These are phyloP conservation scores for Xylariaceae sp. DNA, from an alignment of 2,329 filamentous ascomycete species.

Conservation along the genomic window DNA sequence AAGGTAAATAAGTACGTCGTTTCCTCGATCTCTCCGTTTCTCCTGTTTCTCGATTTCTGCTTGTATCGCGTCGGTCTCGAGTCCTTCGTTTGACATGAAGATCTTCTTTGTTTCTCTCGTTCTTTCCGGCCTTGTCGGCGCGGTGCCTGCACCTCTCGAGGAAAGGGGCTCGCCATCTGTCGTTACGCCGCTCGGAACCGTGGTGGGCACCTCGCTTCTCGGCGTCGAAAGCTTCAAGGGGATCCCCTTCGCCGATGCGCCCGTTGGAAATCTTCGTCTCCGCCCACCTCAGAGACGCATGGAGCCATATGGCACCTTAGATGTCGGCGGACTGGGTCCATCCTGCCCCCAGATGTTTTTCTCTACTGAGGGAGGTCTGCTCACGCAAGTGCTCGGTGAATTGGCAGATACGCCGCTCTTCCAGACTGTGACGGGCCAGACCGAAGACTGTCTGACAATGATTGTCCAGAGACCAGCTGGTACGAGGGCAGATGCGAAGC, in stretches of 20 bases:
- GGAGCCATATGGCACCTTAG: conserved; percentile 51
- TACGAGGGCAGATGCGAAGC: conserved; percentile 47
- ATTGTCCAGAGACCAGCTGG: conserved; percentile 55
- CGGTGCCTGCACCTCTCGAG: conserved; percentile 22
- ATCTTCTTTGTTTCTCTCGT: conserved; percentile 6
- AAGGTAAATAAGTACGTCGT: not conserved
- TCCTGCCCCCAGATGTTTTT: conserved; percentile 70
- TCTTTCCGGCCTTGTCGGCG: conserved; percentile 20
- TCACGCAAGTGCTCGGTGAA: conserved; percentile 41
- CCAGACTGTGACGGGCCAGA: conserved; percentile 47
- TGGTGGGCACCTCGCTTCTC: conserved; percentile 26
- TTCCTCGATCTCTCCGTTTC: not conserved
- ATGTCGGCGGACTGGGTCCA: conserved; percentile 52
- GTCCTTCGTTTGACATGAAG: conserved; percentile 13
- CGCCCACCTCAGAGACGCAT: conserved; percentile 61
- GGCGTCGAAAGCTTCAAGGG: conserved; percentile 64
- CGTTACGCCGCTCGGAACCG: conserved; percentile 26
- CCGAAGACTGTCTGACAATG: conserved; percentile 61
- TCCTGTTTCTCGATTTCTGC: not conserved
- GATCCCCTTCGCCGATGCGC: conserved; percentile 70
- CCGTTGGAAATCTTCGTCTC: conserved; percentile 60
- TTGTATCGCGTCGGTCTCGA: not conserved
- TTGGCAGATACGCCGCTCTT: conserved; percentile 54
- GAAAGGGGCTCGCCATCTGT: conserved; percentile 27
- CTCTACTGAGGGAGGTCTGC: conserved; percentile 37